phyloP scores from a whole-genome alignment of 2,329 filamentous ascomycete genomes.

The Leptographium lundbergii region DNA sequence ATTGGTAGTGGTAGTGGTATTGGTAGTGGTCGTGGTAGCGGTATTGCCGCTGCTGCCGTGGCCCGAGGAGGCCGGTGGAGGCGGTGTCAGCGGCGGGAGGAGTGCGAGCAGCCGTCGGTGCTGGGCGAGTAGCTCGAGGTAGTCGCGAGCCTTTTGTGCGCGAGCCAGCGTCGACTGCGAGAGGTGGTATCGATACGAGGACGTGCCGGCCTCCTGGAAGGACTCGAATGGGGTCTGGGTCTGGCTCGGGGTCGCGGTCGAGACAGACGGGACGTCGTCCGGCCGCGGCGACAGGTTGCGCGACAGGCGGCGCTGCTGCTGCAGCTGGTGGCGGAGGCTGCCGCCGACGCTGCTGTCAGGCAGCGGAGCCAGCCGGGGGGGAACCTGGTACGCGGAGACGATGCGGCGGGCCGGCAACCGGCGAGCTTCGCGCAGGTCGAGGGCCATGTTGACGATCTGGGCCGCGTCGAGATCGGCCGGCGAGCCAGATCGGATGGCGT shows the following conservation, averaged over 20 bases:
- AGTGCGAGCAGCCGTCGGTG: conserved; percentile 70
- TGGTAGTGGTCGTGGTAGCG: no score
- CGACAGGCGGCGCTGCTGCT: conserved; percentile 54
- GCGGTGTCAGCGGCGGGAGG: conserved; percentile 58
- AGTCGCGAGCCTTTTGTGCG: conserved; percentile 70
- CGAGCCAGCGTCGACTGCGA: conserved; percentile 70
- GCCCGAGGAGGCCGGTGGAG: conserved; percentile 4
- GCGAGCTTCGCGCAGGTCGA: conserved; percentile 75
- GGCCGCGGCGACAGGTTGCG: conserved; percentile 48
- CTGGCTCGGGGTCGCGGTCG: conserved; percentile 15
- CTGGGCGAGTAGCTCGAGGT: conserved; percentile 76
- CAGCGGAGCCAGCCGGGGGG: conserved; percentile 37
- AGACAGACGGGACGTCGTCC: conserved; percentile 17
- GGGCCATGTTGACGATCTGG: conserved; percentile 84
- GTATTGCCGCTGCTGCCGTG: conserved; percentile 16
- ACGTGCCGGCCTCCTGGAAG: conserved; percentile 23
- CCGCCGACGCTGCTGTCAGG: conserved; percentile 40
- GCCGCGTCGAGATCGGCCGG: conserved; percentile 61
- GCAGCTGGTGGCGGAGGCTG: conserved; percentile 55
- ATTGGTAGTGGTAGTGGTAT: no score
- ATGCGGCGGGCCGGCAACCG: conserved; percentile 41
- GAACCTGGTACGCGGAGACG: conserved; percentile 36
- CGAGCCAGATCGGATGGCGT: neutral
- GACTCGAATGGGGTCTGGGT: conserved; percentile 26
- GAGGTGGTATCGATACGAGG: conserved; percentile 50